Evolutionary conservation across 129 eudicot species (phyloP).

Genomic region (Solidago caesia): DNA sequence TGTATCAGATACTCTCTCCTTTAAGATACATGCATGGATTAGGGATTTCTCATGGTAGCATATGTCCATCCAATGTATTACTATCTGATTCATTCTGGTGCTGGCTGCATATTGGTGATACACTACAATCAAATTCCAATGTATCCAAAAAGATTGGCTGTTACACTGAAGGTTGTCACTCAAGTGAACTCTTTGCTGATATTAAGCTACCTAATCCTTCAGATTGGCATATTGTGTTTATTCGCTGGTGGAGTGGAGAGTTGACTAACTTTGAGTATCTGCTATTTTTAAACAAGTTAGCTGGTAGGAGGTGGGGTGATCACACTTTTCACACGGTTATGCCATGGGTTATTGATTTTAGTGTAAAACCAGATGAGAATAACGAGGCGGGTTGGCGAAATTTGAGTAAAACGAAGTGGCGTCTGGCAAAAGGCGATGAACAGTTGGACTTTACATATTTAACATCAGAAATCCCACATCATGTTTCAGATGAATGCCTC

Average conservation of each 20-base stretch:
- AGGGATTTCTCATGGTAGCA: slow-evolving; percentile 65
- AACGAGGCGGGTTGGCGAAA: slow-evolving; percentile 77
- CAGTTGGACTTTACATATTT: slow-evolving; percentile 93
- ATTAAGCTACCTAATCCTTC: slow-evolving; percentile 44
- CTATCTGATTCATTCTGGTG: slow-evolving; percentile 73
- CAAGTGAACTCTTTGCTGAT: slow-evolving; percentile 67
- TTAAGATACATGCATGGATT: slow-evolving; percentile 70
- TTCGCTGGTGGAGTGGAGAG: slow-evolving; percentile 89
- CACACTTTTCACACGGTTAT: slow-evolving; percentile 84
- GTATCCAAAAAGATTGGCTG: slow-evolving; percentile 36
- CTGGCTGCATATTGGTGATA: slow-evolving; percentile 67
- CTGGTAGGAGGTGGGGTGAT: slow-evolving; percentile 99
- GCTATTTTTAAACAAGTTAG: slow-evolving; percentile 65
- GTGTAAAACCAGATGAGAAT: slow-evolving; percentile 73
- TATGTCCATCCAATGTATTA: slow-evolving; percentile 60
- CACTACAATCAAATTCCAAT: slow-evolving; percentile 32
- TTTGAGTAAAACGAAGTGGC: slow-evolving; percentile 94
- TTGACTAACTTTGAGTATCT: slow-evolving; percentile 90
- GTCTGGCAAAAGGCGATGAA: slow-evolving; percentile 96
- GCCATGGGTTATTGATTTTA: slow-evolving; percentile 98
- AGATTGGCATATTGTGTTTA: slow-evolving; percentile 70
- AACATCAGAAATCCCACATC: slow-evolving; percentile 94
- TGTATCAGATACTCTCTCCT: slow-evolving; percentile 83
- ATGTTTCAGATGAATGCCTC: slow-evolving; percentile 95
- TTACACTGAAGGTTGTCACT: slow-evolving; percentile 48